Evolutionary conservation across 192 early-diverging fungal genomes (phyloP).

Genomic region (Podila epicladia): DNA sequence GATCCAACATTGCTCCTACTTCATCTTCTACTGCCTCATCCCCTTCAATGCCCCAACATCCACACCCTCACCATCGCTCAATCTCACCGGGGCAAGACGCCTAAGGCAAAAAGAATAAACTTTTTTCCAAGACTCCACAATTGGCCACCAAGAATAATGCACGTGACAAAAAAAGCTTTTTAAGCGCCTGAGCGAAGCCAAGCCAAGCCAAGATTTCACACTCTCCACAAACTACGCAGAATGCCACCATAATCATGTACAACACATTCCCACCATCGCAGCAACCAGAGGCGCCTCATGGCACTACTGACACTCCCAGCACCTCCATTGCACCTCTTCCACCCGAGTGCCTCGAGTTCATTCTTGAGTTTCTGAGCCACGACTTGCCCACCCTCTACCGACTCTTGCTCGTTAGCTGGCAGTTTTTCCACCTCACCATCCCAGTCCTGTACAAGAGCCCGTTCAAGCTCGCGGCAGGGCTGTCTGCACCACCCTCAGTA

Average conservation of each 20-base stretch:
- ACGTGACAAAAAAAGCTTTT: too few relatives aligned
- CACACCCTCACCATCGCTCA: neutral
- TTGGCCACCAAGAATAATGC: too few relatives aligned
- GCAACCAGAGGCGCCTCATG: too few relatives aligned
- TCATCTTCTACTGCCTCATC: neutral
- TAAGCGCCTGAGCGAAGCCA: too few relatives aligned
- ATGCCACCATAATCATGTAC: neutral
- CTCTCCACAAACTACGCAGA: too few relatives aligned
- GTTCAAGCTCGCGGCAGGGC: slow-evolving; percentile 23
- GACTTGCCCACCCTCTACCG: slow-evolving; percentile 26
- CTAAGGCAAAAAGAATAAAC: too few relatives aligned
- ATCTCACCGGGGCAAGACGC: too few relatives aligned
- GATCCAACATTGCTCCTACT: neutral
- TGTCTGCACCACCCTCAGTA: neutral
- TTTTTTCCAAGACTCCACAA: too few relatives aligned
- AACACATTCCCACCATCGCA: neutral
- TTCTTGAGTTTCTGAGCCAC: slow-evolving; percentile 13
- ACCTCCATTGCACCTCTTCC: slow-evolving; percentile 10
- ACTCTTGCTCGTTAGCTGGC: slow-evolving; percentile 26
- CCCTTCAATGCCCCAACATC: neutral
- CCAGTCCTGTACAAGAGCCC: slow-evolving; percentile 39
- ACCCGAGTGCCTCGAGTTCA: slow-evolving; percentile 41
- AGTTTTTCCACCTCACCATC: slow-evolving; percentile 38
- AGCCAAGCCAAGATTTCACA: too few relatives aligned
- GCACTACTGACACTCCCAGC: too few relatives aligned